A percentile compares a stretch with the other conserved stretches of the same genome.
Conservation (phyloP, 2,329 filamentous ascomycete genomes). For the Colletotrichum kahawae region DNA sequence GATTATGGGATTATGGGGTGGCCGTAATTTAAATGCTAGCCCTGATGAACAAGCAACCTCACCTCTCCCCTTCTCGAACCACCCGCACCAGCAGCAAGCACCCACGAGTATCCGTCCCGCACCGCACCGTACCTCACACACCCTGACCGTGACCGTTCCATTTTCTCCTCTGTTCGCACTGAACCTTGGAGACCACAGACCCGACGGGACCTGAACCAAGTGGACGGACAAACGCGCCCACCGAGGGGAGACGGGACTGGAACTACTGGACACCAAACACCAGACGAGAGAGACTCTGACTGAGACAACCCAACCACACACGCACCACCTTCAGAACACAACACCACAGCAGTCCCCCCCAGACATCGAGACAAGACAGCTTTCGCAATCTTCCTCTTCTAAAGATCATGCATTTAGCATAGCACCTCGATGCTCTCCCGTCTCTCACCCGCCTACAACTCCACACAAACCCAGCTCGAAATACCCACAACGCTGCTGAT, state of each 20-base stretch:
- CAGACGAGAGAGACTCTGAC: slow-evolving; percentile 9
- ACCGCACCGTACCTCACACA: not conserved
- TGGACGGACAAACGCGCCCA: not conserved
- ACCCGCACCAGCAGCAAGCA: not conserved
- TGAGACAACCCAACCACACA: slow-evolving; percentile 17
- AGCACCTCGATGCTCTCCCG: slow-evolving; percentile 4
- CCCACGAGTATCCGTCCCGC: not conserved
- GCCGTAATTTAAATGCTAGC: slow-evolving; percentile 22
- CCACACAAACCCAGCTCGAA: not conserved
- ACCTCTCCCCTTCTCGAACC: slow-evolving; percentile 17
- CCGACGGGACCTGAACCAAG: not conserved
- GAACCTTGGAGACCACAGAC: not conserved
- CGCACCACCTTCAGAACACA: not conserved
- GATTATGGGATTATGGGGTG: slow-evolving; percentile 19
- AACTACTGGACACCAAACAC: not conserved
- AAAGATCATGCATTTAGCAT: slow-evolving; percentile 17
- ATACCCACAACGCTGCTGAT: not conserved
- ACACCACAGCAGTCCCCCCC: not conserved
- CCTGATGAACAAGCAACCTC: slow-evolving; percentile 18
- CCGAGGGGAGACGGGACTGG: not conserved
- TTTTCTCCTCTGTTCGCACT: not conserved
- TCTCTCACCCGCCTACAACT: not conserved
- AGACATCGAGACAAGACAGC: not conserved
- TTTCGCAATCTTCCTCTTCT: not conserved
- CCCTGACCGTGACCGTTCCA: not conserved